These are phyloP conservation scores for Pneumocystis carinii DNA, from an alignment of 1,139 yeast genomes.

Conservation along the genomic window DNA sequence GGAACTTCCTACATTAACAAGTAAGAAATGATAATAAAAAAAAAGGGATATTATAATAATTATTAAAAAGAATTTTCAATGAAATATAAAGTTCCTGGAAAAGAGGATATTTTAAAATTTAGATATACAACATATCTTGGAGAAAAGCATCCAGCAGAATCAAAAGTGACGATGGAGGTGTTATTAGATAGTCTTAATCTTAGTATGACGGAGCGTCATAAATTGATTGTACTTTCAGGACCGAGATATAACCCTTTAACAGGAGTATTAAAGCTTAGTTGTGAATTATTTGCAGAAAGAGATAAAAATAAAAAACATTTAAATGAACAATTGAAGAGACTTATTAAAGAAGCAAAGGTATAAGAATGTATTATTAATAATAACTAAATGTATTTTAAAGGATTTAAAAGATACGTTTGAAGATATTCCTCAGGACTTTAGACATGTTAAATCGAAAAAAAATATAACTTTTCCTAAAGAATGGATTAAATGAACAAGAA, in stretches of 20 bases:
- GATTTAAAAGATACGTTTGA: constrained; percentile 46
- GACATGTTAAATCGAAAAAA: constrained; percentile 43
- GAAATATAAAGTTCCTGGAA: constrained; percentile 20
- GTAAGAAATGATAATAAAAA: not conserved
- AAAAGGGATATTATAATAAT: not conserved
- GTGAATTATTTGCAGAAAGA: constrained; percentile 53
- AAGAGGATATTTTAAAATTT: constrained; percentile 41
- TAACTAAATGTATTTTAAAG: constrained; percentile 3
- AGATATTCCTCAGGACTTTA: constrained; percentile 69
- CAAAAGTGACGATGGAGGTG: constrained; percentile 51
- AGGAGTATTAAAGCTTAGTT: constrained; percentile 46
- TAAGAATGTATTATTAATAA: not conserved
- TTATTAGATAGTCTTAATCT: constrained; percentile 42
- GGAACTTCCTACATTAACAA: constrained; percentile 64
- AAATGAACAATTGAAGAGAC: constrained; percentile 45
- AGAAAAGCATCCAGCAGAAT: constrained; percentile 55
- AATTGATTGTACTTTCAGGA: constrained; percentile 66
- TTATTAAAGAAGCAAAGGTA: constrained; percentile 46
- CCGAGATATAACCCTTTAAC: constrained; percentile 53
- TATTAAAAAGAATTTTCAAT: constrained; percentile 38
- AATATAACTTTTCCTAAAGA: constrained; percentile 51
- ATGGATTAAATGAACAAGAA: constrained; percentile 33
- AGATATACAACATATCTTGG: constrained; percentile 62
- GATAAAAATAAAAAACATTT: constrained; percentile 73
- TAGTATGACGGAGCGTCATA: constrained; percentile 42